Evolutionary conservation across 1,284 basidiomycete species (phyloP).

Genomic region (Ustilago loliicola): DNA sequence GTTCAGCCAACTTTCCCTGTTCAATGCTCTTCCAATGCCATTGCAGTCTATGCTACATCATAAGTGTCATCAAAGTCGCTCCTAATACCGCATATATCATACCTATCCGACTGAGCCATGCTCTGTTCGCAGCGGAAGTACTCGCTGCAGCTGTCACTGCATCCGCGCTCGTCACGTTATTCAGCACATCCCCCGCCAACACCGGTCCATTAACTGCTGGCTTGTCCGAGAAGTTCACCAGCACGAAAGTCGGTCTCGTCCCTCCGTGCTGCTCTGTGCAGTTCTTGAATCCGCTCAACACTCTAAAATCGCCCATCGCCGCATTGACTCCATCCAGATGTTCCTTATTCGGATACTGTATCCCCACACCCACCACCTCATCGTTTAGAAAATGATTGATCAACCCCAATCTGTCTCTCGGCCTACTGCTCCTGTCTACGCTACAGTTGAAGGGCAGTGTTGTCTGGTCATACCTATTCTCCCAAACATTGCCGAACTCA

Average conservation of each 20-base stretch:
- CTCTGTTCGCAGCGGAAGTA: neutral
- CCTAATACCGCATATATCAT: neutral
- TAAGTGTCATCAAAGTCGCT: neutral
- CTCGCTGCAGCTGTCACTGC: neutral
- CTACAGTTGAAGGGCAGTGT: conserved; percentile 83
- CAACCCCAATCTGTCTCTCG: conserved; percentile 74
- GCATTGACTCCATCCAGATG: conserved; percentile 74
- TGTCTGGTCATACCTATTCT: conserved; percentile 85
- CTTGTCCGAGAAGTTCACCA: conserved; percentile 66
- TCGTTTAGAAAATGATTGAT: conserved; percentile 75
- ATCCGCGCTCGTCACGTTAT: neutral
- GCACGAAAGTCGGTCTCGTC: conserved; percentile 78
- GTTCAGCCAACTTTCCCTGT: neutral
- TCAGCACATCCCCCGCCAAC: neutral
- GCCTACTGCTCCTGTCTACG: conserved; percentile 75
- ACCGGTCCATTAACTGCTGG: neutral
- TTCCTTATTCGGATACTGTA: conserved; percentile 77
- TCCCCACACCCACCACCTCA: conserved; percentile 73
- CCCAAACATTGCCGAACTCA: conserved; percentile 93
- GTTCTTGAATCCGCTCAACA: conserved; percentile 25
- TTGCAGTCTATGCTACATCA: neutral
- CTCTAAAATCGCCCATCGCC: neutral
- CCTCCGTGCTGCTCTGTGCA: conserved; percentile 36
- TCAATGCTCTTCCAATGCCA: neutral
- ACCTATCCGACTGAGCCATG: neutral